Evolutionary conservation across 2,329 filamentous ascomycete species (phyloP).

Genomic region (Alternaria sp.): DNA sequence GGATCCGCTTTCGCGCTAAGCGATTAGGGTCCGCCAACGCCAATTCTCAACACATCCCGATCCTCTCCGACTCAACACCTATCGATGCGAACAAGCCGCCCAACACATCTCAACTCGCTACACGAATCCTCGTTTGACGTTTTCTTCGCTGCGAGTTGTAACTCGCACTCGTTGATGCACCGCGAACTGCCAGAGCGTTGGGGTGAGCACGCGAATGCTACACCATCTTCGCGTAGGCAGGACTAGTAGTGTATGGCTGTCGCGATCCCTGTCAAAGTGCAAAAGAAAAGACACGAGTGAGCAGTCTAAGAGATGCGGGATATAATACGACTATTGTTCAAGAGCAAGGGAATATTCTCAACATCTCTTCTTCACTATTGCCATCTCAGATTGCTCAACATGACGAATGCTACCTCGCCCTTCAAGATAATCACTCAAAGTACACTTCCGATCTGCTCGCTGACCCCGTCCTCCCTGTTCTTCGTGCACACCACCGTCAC

Average conservation of each 20-base stretch:
- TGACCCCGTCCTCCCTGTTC: too few relatives aligned
- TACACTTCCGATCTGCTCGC: too few relatives aligned
- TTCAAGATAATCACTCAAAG: too few relatives aligned
- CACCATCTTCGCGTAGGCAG: not conserved
- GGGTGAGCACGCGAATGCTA: not conserved
- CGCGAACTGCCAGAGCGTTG: accelerated
- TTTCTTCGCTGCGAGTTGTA: not conserved
- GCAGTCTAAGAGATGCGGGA: not conserved
- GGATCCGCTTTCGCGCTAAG: conserved; percentile 27
- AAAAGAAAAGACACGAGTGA: not conserved
- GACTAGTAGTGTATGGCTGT: not conserved
- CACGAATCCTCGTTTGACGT: not conserved
- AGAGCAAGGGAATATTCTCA: not conserved
- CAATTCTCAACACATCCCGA: conserved; percentile 17
- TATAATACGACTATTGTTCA: not conserved
- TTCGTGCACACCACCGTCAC: too few relatives aligned
- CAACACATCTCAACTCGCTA: not conserved
- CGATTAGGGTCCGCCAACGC: conserved; percentile 18
- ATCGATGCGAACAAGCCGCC: not conserved
- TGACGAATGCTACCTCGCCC: not conserved
- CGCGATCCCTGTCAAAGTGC: not conserved
- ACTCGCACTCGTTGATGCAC: accelerated
- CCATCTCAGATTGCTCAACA: not conserved
- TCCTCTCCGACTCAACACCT: conserved; percentile 17
- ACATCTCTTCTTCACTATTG: not conserved